Conservation (phyloP, 164 flowering plant species). For the Aristolochia contorta region DNA sequence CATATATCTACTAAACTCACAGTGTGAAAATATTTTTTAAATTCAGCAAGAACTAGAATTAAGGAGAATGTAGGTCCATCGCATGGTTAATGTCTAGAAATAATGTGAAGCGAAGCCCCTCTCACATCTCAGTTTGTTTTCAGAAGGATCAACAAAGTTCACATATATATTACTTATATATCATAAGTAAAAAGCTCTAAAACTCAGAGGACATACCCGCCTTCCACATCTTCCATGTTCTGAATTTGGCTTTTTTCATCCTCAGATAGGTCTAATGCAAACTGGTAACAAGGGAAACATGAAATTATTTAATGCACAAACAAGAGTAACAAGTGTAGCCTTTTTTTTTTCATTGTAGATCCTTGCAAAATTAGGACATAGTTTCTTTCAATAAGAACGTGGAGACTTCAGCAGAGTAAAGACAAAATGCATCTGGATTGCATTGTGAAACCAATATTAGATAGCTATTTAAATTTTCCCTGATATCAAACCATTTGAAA, state of each 20-base stretch:
- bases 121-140: not conserved
- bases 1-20: too few species aligned
- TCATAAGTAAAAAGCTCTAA: not conserved
- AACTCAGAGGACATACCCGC: slow-evolving; percentile 30
- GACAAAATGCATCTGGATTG: not conserved
- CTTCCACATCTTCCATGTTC: slow-evolving; percentile 34
- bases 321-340: not conserved
- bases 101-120: not conserved
- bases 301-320: not conserved
- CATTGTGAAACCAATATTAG: not conserved
- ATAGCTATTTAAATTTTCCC: not conserved
- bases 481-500: too few species aligned
- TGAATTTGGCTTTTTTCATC: slow-evolving; percentile 54
- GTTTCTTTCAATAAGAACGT: not conserved
- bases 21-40: too few species aligned
- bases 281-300: slow-evolving; percentile 24
- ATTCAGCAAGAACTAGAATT: not conserved
- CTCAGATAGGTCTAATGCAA: slow-evolving; percentile 73
- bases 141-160: not conserved
- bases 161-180: not conserved
- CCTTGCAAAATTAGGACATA: not conserved
- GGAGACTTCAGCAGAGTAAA: not conserved
- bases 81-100: not conserved
- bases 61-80: not conserved
- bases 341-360: not conserved